Evolutionary conservation across 108 stramenopile genomes (phyloP), one percentile per base, ranked within the genome.

Genomic region (Skeletonema tropicum): DNA sequence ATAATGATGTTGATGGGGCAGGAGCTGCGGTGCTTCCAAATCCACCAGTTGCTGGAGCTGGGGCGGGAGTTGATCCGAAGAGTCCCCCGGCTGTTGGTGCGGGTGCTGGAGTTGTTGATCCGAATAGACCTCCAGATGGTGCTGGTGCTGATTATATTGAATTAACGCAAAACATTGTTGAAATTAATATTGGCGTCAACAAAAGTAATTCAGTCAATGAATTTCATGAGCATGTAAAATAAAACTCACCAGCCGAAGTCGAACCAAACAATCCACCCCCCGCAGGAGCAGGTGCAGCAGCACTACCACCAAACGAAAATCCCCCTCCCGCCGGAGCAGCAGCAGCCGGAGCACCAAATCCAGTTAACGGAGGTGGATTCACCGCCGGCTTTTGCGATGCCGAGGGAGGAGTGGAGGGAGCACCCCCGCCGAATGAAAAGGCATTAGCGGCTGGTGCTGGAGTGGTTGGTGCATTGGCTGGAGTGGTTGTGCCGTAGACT

Each of bases 211-310:
- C 25, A 6, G 15, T 36, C 21, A 3, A 35, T 35, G 7, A 31
- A 32, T 61, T 61, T 61, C 31, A 17, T 39, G 19, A 4, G 14
- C 45, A n/a, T 14, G 45, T 17, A 60, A 30, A 35, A 60, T 60
- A 21, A 35, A 5, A 30, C 60, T 61, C 36, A 61, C 60, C 60
- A 19, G 60, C 0, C 5, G 33, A 35, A 32, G 60, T 14, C 35
- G 66, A 52, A 31, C 77, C 77, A 65, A 84, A 84, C 42, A 76
- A 57, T 52, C 77, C 52, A 25, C 48, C 41, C 17, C 48, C 41
- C n/a, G 71, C 11, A 10, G 71, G 23, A 19, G 52, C 52, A 32
- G 71, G 25, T 5, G 66, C 19, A 23, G 62, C 65, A 32, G 32
- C 33, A 35, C 33, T 3, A 10, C 49, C 66, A 26, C 33, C 39